A percentile compares a stretch with the other conserved stretches of the same genome.
phyloP scores from a whole-genome alignment of 345 rosid genomes.

The Citrus maxima region DNA sequence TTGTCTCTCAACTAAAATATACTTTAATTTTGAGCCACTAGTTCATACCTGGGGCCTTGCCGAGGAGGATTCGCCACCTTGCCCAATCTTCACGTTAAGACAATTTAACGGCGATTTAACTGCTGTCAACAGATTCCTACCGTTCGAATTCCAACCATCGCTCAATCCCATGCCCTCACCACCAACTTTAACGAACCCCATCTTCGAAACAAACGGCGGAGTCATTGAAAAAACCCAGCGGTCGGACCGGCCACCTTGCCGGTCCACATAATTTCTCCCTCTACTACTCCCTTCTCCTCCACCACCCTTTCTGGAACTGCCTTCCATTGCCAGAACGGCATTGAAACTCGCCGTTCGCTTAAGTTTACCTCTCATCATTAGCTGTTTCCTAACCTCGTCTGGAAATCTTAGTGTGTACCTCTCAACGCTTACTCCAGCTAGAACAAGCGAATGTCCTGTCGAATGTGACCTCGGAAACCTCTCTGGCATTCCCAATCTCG shows the following conservation, averaged over 20 bases:
- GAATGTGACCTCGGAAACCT: slow-evolving; percentile 52
- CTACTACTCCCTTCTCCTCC: slow-evolving; percentile 23
- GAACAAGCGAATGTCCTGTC: slow-evolving; percentile 52
- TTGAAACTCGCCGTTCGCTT: slow-evolving; percentile 45
- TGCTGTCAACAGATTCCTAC: slow-evolving; percentile 3
- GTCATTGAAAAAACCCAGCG: slow-evolving; percentile 23
- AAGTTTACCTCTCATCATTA: slow-evolving; percentile 25
- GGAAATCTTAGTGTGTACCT: slow-evolving; percentile 51
- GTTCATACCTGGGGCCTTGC: neutral
- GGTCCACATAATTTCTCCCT: slow-evolving; percentile 15
- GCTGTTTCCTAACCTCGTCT: slow-evolving; percentile 36
- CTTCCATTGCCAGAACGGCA: slow-evolving; percentile 24
- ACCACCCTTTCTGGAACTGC: slow-evolving; percentile 17
- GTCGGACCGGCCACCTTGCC: neutral
- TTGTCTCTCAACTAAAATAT: neutral
- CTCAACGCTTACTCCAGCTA: slow-evolving; percentile 25
- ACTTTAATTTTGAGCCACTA: neutral
- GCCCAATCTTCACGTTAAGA: slow-evolving; percentile 1
- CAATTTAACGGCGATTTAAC: slow-evolving; percentile 27
- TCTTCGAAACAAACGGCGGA: slow-evolving; percentile 25
- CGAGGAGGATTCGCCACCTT: neutral
- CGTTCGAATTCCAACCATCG: slow-evolving; percentile 5
- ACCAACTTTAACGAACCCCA: slow-evolving; percentile 8
- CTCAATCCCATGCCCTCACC: neutral
- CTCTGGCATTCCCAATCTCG: slow-evolving; percentile 16